phyloP scores from a whole-genome alignment of 192 early-diverging fungal genomes.

The Mycoemilia scoparia region DNA sequence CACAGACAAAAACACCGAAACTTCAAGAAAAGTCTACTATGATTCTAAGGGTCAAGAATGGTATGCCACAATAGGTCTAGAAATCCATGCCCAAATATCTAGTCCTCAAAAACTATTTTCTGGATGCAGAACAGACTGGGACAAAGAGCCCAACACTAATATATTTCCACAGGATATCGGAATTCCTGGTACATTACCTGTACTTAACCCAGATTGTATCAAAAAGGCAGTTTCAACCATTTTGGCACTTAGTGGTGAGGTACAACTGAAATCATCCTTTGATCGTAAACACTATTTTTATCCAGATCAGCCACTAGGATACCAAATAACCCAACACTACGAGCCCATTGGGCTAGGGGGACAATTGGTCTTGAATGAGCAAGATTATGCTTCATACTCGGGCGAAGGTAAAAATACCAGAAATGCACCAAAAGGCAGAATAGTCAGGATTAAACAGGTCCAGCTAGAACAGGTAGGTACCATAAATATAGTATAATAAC shows the following conservation, averaged over 20 bases:
- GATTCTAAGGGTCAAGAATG: no score
- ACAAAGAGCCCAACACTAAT: slow-evolving; percentile 50
- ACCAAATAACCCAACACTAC: slow-evolving; percentile 85
- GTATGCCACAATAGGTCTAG: slow-evolving; percentile 68
- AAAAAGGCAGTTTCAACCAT: slow-evolving; percentile 53
- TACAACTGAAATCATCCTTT: slow-evolving; percentile 52
- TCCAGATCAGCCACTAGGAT: slow-evolving; percentile 77
- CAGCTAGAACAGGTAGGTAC: slow-evolving; percentile 92
- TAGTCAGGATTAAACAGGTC: slow-evolving; percentile 59
- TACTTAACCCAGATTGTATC: slow-evolving; percentile 55
- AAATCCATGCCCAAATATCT: slow-evolving; percentile 73
- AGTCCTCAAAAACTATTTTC: slow-evolving; percentile 75
- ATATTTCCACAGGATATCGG: slow-evolving; percentile 63
- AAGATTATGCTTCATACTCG: slow-evolving; percentile 39
- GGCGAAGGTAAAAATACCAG: background rate
- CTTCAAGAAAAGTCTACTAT: no score
- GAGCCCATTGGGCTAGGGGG: slow-evolving; percentile 66
- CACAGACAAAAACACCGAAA: no score
- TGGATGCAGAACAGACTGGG: slow-evolving; percentile 17
- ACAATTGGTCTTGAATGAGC: slow-evolving; percentile 27
- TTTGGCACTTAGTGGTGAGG: slow-evolving; percentile 42
- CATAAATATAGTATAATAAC: slow-evolving; percentile 7
- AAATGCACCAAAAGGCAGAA: background rate
- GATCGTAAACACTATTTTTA: slow-evolving; percentile 97
- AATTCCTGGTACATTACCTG: slow-evolving; percentile 69